Evolutionary conservation across 1,284 basidiomycete genomes (phyloP), one percentile per base, ranked within the genome.

Genomic region (Malassezia cuniculi): DNA sequence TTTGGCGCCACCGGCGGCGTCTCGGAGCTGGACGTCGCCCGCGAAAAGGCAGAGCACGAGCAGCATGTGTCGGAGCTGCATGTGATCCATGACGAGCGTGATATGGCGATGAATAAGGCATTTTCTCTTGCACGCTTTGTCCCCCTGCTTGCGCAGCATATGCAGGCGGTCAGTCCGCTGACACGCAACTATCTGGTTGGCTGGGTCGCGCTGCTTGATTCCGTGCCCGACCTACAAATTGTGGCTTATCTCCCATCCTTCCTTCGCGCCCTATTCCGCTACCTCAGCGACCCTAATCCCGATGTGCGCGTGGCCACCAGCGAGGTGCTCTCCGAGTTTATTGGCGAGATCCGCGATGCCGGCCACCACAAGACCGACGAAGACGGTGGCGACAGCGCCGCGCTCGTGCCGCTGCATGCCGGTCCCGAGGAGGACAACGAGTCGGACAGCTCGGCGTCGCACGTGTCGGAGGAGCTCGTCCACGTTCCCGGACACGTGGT

Each of bases 61-160:
- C 37, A 27, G 35, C 24, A 36, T 5, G 15, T 45, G 24, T 7
- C 25, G 17, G 36, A 32, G 26, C 12, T 31, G 21, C 47, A 48
- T 26, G 27, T 45, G 26, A 31, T 43, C 28, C 34, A 38, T 8
- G 52, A 54, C 30, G 31, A 39, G 21, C 33, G 47, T n/a, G 50
- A 47, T 11, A 50, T 42, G 6, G 53, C 53, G 10, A 42, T 37
- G 35, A 62, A 61, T 48, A 57, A 56, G 36, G 55, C 87, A 0
- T 97, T 99, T 71, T 93, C 87, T 1, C 74, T 99, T 27, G 80
- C 85, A 1, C 79, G 84, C 43, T 95, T 97, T 68, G 86, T 99
- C 35, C 93, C 93, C 8, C 74, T 99, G 12, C 76, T 97, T 9
- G 77, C 81, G 24, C 89, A 97, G 54, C 75, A 90, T 45, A 89